Evolutionary conservation across 768 basidiomycete genomes (phyloP).

Genomic region (Tylopilus felleus): DNA sequence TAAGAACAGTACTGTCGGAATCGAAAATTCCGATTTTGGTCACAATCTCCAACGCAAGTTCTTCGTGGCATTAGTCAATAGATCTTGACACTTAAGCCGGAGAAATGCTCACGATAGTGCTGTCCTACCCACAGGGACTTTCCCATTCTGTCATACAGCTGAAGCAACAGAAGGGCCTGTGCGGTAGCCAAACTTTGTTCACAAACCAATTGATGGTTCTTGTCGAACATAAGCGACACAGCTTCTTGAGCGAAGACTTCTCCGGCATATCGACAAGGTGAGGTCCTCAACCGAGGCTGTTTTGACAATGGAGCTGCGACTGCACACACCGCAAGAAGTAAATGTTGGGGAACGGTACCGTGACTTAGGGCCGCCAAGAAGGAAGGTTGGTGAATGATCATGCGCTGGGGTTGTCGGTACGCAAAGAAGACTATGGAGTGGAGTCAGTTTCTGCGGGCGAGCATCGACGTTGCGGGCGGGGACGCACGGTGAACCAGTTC

Average conservation of each 20-base stretch:
- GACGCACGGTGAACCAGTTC: constrained; percentile 72
- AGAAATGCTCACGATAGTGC: constrained; percentile 29
- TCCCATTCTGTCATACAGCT: constrained; percentile 57
- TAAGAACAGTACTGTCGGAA: constrained; percentile 57
- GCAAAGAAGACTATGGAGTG: constrained; percentile 67
- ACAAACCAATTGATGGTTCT: constrained; percentile 53
- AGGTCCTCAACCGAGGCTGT: constrained; percentile 57
- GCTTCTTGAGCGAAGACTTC: constrained; percentile 57
- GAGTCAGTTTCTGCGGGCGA: not conserved
- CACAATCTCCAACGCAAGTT: constrained; percentile 60
- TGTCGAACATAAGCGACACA: constrained; percentile 67
- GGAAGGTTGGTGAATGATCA: constrained; percentile 75
- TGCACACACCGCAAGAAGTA: constrained; percentile 73
- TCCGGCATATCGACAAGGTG: constrained; percentile 53
- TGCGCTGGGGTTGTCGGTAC: constrained; percentile 73
- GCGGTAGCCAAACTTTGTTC: constrained; percentile 68
- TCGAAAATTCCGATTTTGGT: constrained; percentile 63
- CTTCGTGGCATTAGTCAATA: constrained; percentile 37
- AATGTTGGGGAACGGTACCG: constrained; percentile 64
- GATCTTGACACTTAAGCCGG: not conserved
- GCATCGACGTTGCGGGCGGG: not conserved
- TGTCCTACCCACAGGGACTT: constrained; percentile 32
- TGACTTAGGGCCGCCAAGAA: constrained; percentile 66
- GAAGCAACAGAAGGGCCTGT: constrained; percentile 71
- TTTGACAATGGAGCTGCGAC: constrained; percentile 75